Evolutionary conservation across 495 filamentous ascomycete species (phyloP).

Genomic region (Penicillium angulare): DNA sequence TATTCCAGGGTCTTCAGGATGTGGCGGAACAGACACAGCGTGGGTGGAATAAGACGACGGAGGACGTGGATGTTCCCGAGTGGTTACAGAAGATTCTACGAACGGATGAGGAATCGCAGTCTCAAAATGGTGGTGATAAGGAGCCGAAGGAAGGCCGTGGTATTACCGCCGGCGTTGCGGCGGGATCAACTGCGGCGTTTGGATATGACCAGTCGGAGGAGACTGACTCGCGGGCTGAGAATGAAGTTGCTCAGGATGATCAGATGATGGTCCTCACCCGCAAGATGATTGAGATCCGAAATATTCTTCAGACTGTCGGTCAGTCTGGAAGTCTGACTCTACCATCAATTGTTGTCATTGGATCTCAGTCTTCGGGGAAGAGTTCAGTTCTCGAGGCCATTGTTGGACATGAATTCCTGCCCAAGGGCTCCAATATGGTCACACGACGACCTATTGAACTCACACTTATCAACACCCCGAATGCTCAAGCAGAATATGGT

Average conservation of each 20-base stretch:
- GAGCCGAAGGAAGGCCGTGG: constrained; percentile 63
- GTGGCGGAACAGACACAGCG: constrained; percentile 74
- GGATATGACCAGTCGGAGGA: constrained; percentile 73
- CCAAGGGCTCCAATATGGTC: constrained; percentile 98
- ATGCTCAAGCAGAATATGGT: constrained; percentile 86
- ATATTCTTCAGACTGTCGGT: constrained; percentile 84
- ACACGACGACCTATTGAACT: constrained; percentile 95
- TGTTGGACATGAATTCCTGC: constrained; percentile 96
- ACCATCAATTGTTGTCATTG: constrained; percentile 97
- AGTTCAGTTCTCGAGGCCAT: constrained; percentile 97
- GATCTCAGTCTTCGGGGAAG: constrained; percentile 96
- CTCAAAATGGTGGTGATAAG: constrained; percentile 42
- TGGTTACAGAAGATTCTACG: constrained; percentile 80
- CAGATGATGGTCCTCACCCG: constrained; percentile 99
- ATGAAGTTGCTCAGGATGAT: constrained; percentile 77
- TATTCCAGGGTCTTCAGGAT: constrained; percentile 68
- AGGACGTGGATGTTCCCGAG: constrained; percentile 71
- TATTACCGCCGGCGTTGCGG: constrained; percentile 48
- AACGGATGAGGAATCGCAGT: constrained; percentile 50
- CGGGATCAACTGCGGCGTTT: constrained; percentile 70
- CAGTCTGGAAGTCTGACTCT: constrained; percentile 84
- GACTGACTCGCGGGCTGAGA: constrained; percentile 61
- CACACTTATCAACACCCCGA: constrained; percentile 92
- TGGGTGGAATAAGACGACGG: constrained; percentile 83
- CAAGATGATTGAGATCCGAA: constrained; percentile 99